phyloP scores from a whole-genome alignment of 257 asterid species.

The Solanum virginianum region DNA sequence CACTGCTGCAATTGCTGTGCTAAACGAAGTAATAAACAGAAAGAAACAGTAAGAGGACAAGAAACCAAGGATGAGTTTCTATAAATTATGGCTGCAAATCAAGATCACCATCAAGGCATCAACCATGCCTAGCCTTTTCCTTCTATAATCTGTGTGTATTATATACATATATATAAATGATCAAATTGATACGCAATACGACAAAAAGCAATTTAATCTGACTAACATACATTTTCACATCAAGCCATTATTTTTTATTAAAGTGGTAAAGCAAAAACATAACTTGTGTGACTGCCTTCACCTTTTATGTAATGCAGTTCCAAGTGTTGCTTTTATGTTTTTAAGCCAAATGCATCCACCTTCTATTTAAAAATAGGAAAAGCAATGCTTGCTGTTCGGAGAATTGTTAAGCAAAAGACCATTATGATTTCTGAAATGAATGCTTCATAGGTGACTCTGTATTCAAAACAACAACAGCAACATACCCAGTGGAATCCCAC shows the following conservation, averaged over 20 bases:
- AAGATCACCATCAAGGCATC: not conserved
- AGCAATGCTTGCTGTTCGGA: not conserved
- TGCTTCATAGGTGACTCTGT: not conserved
- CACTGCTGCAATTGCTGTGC: not conserved
- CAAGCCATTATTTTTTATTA: not conserved
- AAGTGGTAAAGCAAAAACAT: not conserved
- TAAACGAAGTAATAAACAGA: not conserved
- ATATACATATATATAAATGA: not conserved
- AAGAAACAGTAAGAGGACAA: not conserved
- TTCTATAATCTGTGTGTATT: not conserved
- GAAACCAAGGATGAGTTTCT: not conserved
- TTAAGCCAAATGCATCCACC: not conserved
- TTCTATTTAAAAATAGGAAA: not conserved
- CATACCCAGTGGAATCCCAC: too few relatives aligned
- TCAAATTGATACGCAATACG: not conserved
- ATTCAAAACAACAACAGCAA: not conserved
- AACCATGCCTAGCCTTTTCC: not conserved
- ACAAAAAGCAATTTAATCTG: not conserved
- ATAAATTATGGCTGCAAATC: not conserved
- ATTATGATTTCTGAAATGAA: not conserved
- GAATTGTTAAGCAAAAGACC: not conserved
- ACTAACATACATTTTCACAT: not conserved
- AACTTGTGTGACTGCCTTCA: not conserved
- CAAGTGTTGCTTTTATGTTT: not conserved
- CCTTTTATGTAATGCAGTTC: not conserved